Evolutionary conservation across 2,329 filamentous ascomycete genomes (phyloP), one percentile per base, ranked within the genome.

Genomic region (Colletotrichum musicola): DNA sequence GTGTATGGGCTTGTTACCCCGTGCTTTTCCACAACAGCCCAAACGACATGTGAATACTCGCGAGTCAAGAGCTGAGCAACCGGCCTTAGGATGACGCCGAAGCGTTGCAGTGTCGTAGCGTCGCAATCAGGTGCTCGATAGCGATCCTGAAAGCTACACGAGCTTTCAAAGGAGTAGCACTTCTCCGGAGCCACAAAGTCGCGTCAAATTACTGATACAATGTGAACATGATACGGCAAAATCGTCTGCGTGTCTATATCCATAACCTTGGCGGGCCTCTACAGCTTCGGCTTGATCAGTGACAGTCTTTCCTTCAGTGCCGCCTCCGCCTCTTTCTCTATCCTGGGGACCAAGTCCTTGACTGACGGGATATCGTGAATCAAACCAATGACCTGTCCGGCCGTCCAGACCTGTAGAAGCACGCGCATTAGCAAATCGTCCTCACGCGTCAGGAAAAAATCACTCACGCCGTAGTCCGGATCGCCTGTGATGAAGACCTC

Each of bases 401-500:
- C 94, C 20, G 96, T 98, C 96, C 96, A 99, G 46, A 98, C 93
- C 92, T 95, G 74, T 64, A 5, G 72, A 55, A 74, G 18, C 68
- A 6, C 74, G 18, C 68, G 5, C 22, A 47, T 63, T 49, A 67
- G 50, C 42, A 22, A 20, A 13, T 20, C 25, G 20, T 7, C 42
- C 13, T 63, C 74, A 62, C 74, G 6, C 7, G 68, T 54, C 64
- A 44, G 7, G 40, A 42, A 51, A 55, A 25, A 30, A 35, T 10
- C 51, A 89, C 91, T 85, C 86, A 95, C 95, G 62, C 96, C 96
- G 78, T 89, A 93, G 75, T 99, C 92, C 61, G 93, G 88, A 77
- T 99, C 96, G 18, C 96, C 96, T 70, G 95, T 97, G 72, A 95
- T 77, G 80, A 98, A 98, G 6, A 98, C 96, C 84, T 98, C 88